These are phyloP conservation scores for Lonicera japonica DNA, from an alignment of 129 eudicot genomes.

Conservation along the genomic window DNA sequence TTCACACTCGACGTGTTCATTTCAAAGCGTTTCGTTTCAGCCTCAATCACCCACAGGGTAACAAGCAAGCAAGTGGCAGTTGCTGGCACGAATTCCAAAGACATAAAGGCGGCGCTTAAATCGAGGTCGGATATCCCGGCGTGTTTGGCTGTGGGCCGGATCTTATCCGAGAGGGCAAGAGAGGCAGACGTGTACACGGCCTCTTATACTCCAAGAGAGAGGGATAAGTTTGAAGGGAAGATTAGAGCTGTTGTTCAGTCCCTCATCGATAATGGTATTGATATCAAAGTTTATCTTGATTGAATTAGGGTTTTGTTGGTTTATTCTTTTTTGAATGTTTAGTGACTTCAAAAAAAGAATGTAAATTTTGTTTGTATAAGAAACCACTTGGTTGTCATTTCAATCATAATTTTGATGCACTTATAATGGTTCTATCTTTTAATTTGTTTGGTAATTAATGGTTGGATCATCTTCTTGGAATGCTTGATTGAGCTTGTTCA, in stretches of 20 bases:
- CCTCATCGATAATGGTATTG: slow-evolving; percentile 62
- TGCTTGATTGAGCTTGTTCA: too few species aligned
- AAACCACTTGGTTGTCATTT: background rate
- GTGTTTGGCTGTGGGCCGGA: slow-evolving; percentile 49
- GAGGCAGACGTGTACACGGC: slow-evolving; percentile 72
- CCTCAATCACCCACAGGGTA: slow-evolving; percentile 64
- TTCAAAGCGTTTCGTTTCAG: slow-evolving; percentile 61
- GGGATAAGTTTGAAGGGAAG: slow-evolving; percentile 69
- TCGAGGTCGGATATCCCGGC: slow-evolving; percentile 68
- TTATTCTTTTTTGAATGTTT: background rate
- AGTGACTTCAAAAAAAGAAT: background rate
- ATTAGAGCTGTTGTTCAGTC: slow-evolving; percentile 76
- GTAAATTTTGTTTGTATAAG: background rate
- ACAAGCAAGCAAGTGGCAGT: slow-evolving; percentile 69
- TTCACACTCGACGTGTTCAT: slow-evolving; percentile 61
- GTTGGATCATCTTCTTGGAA: too few species aligned
- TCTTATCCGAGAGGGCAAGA: slow-evolving; percentile 54
- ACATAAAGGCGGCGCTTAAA: slow-evolving; percentile 51
- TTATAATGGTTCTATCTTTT: background rate
- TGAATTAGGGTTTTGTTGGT: slow-evolving; percentile 7
- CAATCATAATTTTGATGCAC: background rate
- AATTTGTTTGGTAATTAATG: background rate
- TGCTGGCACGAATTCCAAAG: slow-evolving; percentile 72
- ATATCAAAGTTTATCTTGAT: slow-evolving; percentile 56
- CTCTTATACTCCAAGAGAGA: slow-evolving; percentile 58